phyloP scores from a whole-genome alignment of 2,329 filamentous ascomycete species.

The Acarospora socialis region DNA sequence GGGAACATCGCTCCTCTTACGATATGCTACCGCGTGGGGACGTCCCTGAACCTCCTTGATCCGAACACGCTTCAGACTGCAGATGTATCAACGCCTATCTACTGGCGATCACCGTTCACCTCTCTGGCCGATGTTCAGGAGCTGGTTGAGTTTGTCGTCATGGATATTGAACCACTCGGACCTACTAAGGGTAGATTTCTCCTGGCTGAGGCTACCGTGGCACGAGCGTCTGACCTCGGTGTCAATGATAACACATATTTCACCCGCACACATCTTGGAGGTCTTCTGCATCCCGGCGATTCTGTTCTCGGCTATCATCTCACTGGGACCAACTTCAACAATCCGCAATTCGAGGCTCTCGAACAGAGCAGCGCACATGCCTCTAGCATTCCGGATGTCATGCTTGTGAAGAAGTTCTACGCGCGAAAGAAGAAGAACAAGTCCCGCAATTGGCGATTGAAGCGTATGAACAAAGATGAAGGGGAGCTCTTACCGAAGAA shows the following conservation, averaged over 20 bases:
- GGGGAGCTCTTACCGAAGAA: constrained; percentile 76
- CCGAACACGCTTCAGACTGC: constrained; percentile 81
- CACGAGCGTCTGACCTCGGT: constrained; percentile 73
- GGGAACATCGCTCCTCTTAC: constrained; percentile 82
- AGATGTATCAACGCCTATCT: constrained; percentile 67
- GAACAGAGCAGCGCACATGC: constrained; percentile 64
- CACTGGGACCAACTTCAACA: constrained; percentile 85
- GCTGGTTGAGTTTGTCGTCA: constrained; percentile 81
- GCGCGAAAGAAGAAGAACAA: constrained; percentile 62
- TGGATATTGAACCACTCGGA: constrained; percentile 78
- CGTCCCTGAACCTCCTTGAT: constrained; percentile 77
- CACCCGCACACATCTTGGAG: constrained; percentile 77
- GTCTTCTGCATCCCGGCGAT: constrained; percentile 74
- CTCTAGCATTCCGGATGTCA: constrained; percentile 72
- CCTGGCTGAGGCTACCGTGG: constrained; percentile 77
- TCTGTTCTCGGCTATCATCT: constrained; percentile 91
- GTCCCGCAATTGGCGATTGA: constrained; percentile 77
- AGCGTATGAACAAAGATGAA: constrained; percentile 83
- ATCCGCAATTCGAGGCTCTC: constrained; percentile 66
- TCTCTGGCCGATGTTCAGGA: constrained; percentile 72
- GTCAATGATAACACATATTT: constrained; percentile 79
- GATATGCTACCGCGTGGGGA: constrained; percentile 79
- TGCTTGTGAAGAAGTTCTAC: constrained; percentile 96
- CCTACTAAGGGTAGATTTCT: constrained; percentile 65
- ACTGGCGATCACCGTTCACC: constrained; percentile 81